phyloP scores from a whole-genome alignment of 495 filamentous ascomycete genomes.

The Gamarada debralockiae region DNA sequence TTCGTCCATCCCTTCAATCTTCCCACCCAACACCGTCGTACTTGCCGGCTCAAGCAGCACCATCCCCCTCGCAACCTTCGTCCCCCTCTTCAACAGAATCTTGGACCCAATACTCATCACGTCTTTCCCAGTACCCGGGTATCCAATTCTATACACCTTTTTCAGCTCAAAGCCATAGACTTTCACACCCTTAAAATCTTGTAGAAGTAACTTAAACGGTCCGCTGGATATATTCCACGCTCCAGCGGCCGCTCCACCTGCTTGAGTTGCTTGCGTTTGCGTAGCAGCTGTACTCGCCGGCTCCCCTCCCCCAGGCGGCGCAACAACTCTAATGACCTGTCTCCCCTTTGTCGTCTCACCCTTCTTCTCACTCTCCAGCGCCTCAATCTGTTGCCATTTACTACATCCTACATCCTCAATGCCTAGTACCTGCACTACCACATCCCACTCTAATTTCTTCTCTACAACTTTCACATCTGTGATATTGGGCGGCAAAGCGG shows the following conservation, averaged over 20 bases:
- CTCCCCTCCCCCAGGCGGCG: conserved; percentile 20
- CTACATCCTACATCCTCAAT: conserved; percentile 76
- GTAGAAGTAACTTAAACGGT: conserved; percentile 74
- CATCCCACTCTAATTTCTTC: conserved; percentile 31
- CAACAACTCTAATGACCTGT: conserved; percentile 72
- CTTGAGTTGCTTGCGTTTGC: neutral
- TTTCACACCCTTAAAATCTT: conserved; percentile 70
- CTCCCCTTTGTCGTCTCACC: conserved; percentile 79
- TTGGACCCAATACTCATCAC: conserved; percentile 77
- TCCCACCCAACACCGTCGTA: conserved; percentile 73
- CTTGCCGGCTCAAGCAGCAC: conserved; percentile 65
- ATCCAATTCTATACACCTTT: conserved; percentile 56
- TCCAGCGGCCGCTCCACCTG: conserved; percentile 5
- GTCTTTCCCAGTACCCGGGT: conserved; percentile 30
- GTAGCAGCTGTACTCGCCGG: conserved; percentile 11
- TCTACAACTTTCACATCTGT: neutral
- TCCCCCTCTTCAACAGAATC: conserved; percentile 61
- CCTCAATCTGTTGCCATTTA: conserved; percentile 81
- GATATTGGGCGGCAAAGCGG: conserved; percentile 37
- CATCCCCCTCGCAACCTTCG: conserved; percentile 69
- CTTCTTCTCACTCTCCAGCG: conserved; percentile 74
- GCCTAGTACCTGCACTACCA: conserved; percentile 78
- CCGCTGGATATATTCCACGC: conserved; percentile 6
- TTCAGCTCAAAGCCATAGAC: conserved; percentile 73
- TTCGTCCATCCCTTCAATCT: conserved; percentile 76